Percentiles rank a stretch among this genome's conserved stretches.
Conservation (phyloP, 2,329 filamentous ascomycete genomes). For the Pyrenophora tritici-repentis region DNA sequence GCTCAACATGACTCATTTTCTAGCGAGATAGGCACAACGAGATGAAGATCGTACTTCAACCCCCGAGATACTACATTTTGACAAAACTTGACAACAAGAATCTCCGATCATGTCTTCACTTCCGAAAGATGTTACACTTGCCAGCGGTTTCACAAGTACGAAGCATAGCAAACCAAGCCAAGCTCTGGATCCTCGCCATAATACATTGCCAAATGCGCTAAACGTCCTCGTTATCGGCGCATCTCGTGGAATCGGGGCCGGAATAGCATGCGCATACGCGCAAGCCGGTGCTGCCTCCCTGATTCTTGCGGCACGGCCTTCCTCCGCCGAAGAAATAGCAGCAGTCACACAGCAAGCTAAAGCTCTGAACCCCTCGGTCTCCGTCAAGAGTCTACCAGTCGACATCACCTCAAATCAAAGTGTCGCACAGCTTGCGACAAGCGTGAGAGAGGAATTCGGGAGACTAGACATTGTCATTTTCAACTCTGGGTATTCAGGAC, state of each 20-base stretch:
- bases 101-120: constrained; percentile 13
- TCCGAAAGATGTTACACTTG: constrained; percentile 22
- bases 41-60: no score
- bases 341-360: constrained; percentile 18
- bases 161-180: constrained; percentile 17
- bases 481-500: constrained; percentile 47
- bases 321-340: constrained; percentile 19
- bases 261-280: constrained; percentile 38
- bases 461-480: constrained; percentile 46
- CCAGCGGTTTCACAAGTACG: constrained; percentile 22
- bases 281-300: constrained; percentile 31
- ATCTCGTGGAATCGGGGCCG: constrained; percentile 39
- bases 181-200: constrained; percentile 20
- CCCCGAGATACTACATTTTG: no score
- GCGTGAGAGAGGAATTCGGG: constrained; percentile 28
- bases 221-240: constrained; percentile 43
- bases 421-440: constrained; percentile 29
- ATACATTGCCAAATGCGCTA: constrained; percentile 25
- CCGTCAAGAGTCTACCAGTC: constrained; percentile 15
- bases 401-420: constrained; percentile 38
- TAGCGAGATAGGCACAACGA: no score
- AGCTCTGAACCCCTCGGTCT: constrained; percentile 10
- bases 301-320: constrained; percentile 32
- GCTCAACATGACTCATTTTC: constrained; percentile 4
- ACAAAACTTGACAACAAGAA: no score